Evolutionary conservation across 176 grass and related monocot species (phyloP), one percentile per base, ranked within the genome.

Genomic region (Cocos nucifera): DNA sequence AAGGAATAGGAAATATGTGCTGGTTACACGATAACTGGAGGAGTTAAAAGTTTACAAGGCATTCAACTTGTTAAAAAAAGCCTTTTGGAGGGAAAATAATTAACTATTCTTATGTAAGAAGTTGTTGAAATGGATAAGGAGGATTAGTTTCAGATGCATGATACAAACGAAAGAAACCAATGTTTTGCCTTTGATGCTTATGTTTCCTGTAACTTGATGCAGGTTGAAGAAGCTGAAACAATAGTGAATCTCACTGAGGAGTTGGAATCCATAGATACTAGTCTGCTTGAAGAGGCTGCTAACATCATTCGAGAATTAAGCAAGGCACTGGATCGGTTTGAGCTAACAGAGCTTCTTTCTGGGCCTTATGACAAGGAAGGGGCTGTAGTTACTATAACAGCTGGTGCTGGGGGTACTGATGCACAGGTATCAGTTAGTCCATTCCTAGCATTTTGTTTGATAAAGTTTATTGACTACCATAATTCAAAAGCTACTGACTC

Each of bases 311-410:
- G 66, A 73, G 61, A 73, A 55, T 67, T 97, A 56, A 91, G 76
- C 54, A 97, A 91, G 58, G 76, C 78, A 80, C 56, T 97, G 50
- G 87, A 88, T 76, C 82, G 65, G 22, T 91, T 82, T 85, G 92
- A 97, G 73, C 75, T 97, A 76, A 79, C 83, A 28, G 75, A 85
- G 30, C 87, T 97, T 97, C 87, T 97, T 83, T 90, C 92, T 70
- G 92, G 92, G 24, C 92, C 86, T 57, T 97, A 97, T 73, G 92
- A 97, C 66, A 97, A 91, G 70, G 92, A 97, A 85, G 81, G 92
- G 18, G 92, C 84, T 39, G 84, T 91, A 59, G 80, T 97, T 71
- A 91, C 76, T 68, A 97, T 97, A 69, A 82, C 81, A 63, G 92
- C 92, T 66, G 92, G 87, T 54, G 92, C 92, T 78, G 87, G 92